Percentiles rank a stretch among this genome's conserved stretches.
Conservation (phyloP, 1,284 basidiomycete genomes). For the Moniliophthora roreri region DNA sequence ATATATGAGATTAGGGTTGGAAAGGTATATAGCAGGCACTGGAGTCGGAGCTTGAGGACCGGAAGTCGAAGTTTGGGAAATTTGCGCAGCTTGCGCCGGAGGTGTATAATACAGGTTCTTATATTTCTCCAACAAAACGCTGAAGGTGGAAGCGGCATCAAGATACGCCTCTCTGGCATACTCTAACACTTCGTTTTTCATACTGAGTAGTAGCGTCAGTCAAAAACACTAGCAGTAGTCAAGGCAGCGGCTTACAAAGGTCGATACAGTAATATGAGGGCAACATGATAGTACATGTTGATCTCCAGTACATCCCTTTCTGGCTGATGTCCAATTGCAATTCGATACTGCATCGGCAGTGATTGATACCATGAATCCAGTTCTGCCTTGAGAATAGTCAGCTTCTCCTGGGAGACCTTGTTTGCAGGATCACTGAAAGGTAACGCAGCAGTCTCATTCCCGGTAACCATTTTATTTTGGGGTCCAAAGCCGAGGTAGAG, state of each 20-base stretch:
- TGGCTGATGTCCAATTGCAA: conserved; percentile 23
- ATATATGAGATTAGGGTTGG: conserved; percentile 24
- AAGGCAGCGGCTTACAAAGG: conserved; percentile 20
- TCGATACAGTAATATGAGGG: conserved; percentile 23
- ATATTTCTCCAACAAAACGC: conserved; percentile 22
- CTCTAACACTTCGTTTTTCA: conserved; percentile 15
- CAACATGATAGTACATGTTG: conserved; percentile 25
- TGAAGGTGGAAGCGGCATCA: conserved; percentile 23
- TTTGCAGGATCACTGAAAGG: too few species aligned
- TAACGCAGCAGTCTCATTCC: too few species aligned
- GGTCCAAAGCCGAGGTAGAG: conserved; percentile 22
- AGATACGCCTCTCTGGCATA: conserved; percentile 18
- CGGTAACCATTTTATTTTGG: not conserved
- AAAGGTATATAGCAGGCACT: conserved; percentile 12
- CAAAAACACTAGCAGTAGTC: not conserved
- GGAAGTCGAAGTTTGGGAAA: not conserved
- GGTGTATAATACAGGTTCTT: conserved; percentile 6
- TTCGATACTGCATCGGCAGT: conserved; percentile 24
- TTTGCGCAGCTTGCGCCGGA: not conserved
- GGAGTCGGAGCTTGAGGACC: conserved; percentile 4
- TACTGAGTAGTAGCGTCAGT: conserved; percentile 11
- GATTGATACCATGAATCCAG: conserved; percentile 24
- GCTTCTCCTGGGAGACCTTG: conserved; percentile 8
- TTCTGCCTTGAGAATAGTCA: conserved; percentile 18
- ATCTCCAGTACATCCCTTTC: conserved; percentile 21